A percentile compares a stretch with the other conserved stretches of the same genome.
These are phyloP conservation scores for Trametes meyenii DNA, from an alignment of 768 basidiomycete genomes.

Conservation along the genomic window DNA sequence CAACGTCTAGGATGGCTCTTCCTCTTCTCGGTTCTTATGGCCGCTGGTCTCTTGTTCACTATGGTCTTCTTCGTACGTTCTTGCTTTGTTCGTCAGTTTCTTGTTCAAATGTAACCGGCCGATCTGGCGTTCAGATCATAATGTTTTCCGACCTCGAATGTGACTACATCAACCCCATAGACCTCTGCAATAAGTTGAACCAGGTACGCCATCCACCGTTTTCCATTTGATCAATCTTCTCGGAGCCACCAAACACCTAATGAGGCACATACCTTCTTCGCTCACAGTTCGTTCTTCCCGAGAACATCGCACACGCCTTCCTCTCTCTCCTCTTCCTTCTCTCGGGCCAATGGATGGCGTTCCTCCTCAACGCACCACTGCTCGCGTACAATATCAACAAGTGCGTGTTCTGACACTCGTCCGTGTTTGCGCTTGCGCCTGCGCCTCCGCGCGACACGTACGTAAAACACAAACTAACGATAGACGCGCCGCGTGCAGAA, in stretches of 20 bases:
- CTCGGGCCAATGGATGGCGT: slow-evolving; percentile 93
- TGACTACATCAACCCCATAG: slow-evolving; percentile 99
- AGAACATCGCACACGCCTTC: slow-evolving; percentile 94
- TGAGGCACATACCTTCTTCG: not conserved
- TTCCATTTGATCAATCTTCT: not conserved
- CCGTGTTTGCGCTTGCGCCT: not conserved
- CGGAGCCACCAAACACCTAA: not conserved
- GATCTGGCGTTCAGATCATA: slow-evolving; percentile 71
- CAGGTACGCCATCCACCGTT: slow-evolving; percentile 57
- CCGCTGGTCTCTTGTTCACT: slow-evolving; percentile 93
- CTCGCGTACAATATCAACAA: slow-evolving; percentile 93
- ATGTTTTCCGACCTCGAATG: slow-evolving; percentile 99
- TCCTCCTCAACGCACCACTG: slow-evolving; percentile 87
- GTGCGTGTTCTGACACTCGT: slow-evolving; percentile 48
- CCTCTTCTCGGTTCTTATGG: slow-evolving; percentile 93
- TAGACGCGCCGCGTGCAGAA: slow-evolving; percentile 49
- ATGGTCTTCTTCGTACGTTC: slow-evolving; percentile 97
- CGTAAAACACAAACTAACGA: not conserved
- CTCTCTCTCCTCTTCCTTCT: slow-evolving; percentile 90
- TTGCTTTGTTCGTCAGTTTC: not conserved
- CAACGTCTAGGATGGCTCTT: slow-evolving; percentile 88
- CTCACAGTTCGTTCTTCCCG: slow-evolving; percentile 92
- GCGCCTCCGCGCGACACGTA: not conserved
- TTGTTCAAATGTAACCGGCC: not conserved
- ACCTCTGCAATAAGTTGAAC: slow-evolving; percentile 99